These are phyloP conservation scores for Penicillium soppii DNA, from an alignment of 495 filamentous ascomycete genomes.

Conservation along the genomic window DNA sequence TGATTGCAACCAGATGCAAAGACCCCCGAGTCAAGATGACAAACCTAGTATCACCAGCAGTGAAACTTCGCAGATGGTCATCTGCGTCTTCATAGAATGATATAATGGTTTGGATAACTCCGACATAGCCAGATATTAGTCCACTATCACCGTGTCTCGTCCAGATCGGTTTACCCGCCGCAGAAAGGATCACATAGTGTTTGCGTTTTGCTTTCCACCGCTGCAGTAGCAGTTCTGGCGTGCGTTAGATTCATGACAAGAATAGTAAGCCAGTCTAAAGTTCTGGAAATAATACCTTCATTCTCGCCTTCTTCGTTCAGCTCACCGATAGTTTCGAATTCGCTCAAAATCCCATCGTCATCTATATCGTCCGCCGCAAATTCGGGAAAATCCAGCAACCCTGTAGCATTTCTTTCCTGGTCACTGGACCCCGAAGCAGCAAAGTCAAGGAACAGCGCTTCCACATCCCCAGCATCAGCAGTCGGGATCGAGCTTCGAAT, in stretches of 20 bases:
- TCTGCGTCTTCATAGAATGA: constrained; percentile 86
- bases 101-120: constrained; percentile 96
- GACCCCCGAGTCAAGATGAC: constrained; percentile 80
- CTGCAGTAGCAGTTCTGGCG: constrained; percentile 60
- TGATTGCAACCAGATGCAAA: constrained; percentile 91
- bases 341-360: constrained; percentile 61
- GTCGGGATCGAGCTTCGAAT: constrained; percentile 80
- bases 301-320: constrained; percentile 59
- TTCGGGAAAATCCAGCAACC: constrained; percentile 49
- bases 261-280: neutral
- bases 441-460: constrained; percentile 76
- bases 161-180: constrained; percentile 97
- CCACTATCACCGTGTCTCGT: constrained; percentile 89
- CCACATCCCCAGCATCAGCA: constrained; percentile 69
- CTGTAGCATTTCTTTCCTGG: constrained; percentile 24
- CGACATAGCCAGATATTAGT: constrained; percentile 87
- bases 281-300: constrained; percentile 53
- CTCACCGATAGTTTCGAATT: constrained; percentile 77
- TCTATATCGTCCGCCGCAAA: constrained; percentile 54
- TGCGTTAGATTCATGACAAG: constrained; percentile 4
- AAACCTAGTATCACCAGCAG: constrained; percentile 79
- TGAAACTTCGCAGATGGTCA: constrained; percentile 76
- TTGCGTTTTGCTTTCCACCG: constrained; percentile 88
- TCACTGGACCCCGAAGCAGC: constrained; percentile 32
- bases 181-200: constrained; percentile 94